Conservation (phyloP, 1,139 yeast genomes). For the Chernovozyma sophiae-reginae region DNA sequence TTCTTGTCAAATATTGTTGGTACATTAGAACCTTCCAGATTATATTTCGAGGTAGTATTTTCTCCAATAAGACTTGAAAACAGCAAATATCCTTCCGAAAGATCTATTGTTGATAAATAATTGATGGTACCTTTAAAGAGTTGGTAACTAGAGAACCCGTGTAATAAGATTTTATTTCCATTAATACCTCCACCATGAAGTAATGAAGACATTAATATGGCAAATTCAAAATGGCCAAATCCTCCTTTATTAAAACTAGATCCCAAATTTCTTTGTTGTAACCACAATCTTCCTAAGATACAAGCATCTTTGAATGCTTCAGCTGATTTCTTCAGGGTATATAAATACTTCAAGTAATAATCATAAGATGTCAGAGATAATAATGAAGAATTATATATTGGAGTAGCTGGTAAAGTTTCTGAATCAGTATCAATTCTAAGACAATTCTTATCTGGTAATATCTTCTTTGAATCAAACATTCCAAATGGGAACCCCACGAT, state of each 20-base stretch:
- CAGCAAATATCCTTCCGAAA: slow-evolving; percentile 61
- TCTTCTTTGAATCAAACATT: slow-evolving; percentile 67
- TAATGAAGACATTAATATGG: slow-evolving; percentile 73
- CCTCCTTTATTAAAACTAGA: slow-evolving; percentile 68
- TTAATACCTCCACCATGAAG: slow-evolving; percentile 79
- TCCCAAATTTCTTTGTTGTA: slow-evolving; percentile 77
- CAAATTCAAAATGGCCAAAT: slow-evolving; percentile 90
- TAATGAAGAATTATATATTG: slow-evolving; percentile 78
- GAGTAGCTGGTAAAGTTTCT: slow-evolving; percentile 66
- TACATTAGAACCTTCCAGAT: slow-evolving; percentile 52
- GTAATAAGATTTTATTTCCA: slow-evolving; percentile 71
- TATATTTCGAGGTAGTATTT: slow-evolving; percentile 42
- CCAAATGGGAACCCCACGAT: slow-evolving; percentile 71
- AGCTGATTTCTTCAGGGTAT: slow-evolving; percentile 70
- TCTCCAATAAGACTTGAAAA: slow-evolving; percentile 59
- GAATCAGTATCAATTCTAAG: slow-evolving; percentile 59
- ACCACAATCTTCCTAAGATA: slow-evolving; percentile 83
- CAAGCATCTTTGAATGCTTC: slow-evolving; percentile 90
- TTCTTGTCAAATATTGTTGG: slow-evolving; percentile 78
- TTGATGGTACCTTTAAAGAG: slow-evolving; percentile 83
- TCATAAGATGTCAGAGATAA: slow-evolving; percentile 66
- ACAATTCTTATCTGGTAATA: slow-evolving; percentile 74
- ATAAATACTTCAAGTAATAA: slow-evolving; percentile 68
- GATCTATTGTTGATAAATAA: slow-evolving; percentile 75
- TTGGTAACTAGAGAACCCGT: slow-evolving; percentile 91